Base-by-base conservation (phyloP, 2,329 filamentous ascomycete species). In the Neodidymelliopsis sp. region DNA sequence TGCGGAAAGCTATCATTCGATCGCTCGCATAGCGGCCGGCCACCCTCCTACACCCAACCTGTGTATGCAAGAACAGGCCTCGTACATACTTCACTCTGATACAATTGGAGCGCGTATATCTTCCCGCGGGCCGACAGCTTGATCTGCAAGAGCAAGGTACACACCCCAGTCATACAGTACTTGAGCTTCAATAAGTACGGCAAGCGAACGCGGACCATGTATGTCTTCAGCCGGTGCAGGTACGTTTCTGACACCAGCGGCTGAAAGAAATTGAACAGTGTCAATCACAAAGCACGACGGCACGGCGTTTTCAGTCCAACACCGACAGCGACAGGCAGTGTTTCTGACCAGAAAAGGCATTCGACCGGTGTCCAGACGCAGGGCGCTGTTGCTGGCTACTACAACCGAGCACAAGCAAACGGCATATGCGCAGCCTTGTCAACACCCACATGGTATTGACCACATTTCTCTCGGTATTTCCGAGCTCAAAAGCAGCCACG, bases 81-180 rank as follows among this genome's bases (percentile, higher is more conserved):
- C 48, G 46, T 46, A 53, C 57, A 62, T 59, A 37, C 53, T 42
- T 47, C 36, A 44, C 33, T 31, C 10, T 39, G 43, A 44, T 22
- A 34, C 40, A 33, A 68, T 63, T 63, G 58, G 65, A 51, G 60
- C 65, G 69, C 67, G 69, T 65, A 68, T 56, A 51, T 48, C 15
- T 30, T 63, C 59, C 68, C 63, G 60, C 65, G 64, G 63, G 57
- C 67, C 68, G 63, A 52, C 55, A 59, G 59, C 58, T 68, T 55
- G 68, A 71, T 69, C 69, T 71, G 69, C 69, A 69, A 57, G 62
- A 59, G 57, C 63, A 67, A 70, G 67, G 65, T 56, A 65, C 54
- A 47, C 34, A 62, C 59, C 66, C 65, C 60, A 55, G 65, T 58
- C 57, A 47, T 56, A 60, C 57, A 54, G 24, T 53, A 56, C 44